These are phyloP conservation scores for Neurospora sp. DNA, from an alignment of 495 filamentous ascomycete species.

Conservation along the genomic window DNA sequence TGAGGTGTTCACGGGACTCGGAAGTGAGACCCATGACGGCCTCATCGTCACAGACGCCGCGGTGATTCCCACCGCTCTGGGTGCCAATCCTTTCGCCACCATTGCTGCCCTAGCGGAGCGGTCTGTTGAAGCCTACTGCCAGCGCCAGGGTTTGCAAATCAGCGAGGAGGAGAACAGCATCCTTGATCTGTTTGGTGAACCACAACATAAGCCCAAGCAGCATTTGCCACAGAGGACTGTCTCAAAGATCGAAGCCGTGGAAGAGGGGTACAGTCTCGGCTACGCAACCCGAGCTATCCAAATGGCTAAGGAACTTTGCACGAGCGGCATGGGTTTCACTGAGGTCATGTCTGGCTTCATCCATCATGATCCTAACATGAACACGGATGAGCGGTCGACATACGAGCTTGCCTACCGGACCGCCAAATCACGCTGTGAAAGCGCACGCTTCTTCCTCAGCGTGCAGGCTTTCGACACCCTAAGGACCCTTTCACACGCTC, in stretches of 20 bases:
- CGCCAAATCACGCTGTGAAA: constrained; percentile 41
- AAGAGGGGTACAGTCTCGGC: constrained; percentile 24
- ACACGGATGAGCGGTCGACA: constrained; percentile 34
- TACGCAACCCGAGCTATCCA: constrained; percentile 31
- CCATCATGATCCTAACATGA: constrained; percentile 40
- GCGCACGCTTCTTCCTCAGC: constrained; percentile 51
- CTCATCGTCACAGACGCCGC: constrained; percentile 54
- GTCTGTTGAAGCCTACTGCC: constrained; percentile 40
- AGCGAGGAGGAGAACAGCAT: constrained; percentile 42
- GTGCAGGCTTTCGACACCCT: constrained; percentile 44
- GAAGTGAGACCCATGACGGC: constrained; percentile 41
- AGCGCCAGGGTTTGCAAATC: constrained; percentile 32
- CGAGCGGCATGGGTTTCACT: constrained; percentile 46
- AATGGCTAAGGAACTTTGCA: constrained; percentile 30
- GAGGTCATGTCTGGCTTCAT: constrained; percentile 57
- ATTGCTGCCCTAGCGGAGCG: constrained; percentile 59
- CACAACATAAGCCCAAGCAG: constrained; percentile 16
- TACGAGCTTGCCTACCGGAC: constrained; percentile 46
- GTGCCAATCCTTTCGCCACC: constrained; percentile 61
- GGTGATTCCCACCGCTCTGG: constrained; percentile 54
- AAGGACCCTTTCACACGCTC: constrained; percentile 32
- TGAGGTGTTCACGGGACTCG: constrained; percentile 46
- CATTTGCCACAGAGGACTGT: constrained; percentile 3
- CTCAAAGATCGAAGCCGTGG: constrained; percentile 7
- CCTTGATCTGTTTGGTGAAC: constrained; percentile 37